Base-by-base conservation (phyloP, 225 moss, liverwort and hornwort species). In the Physcomitrium patens region DNA sequence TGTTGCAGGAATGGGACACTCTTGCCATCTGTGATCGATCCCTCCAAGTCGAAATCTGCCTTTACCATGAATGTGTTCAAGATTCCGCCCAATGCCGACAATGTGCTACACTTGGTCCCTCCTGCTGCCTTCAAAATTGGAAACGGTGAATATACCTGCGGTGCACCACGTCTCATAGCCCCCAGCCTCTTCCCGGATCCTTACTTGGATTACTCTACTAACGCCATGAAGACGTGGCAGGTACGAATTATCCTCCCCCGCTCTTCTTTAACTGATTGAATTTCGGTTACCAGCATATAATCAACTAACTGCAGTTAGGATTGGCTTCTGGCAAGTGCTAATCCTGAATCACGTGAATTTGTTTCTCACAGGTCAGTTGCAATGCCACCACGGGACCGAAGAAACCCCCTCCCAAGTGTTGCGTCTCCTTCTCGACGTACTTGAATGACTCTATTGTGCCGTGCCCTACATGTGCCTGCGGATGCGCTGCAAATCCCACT, bases 1-100 rank as follows among this genome's bases (percentile, higher is more conserved):
- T 95, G 93, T 68, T 95, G 95, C 63, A 68, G 90, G 31, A 95
- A 93, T 10, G 95, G 95, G 1, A 91, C 93, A 1, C 77, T 95
- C 12, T 66, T 93, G 10, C 95, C 95, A 0, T 65, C 61, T 0
- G 52, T 82, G 62, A 79, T 95, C 10, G 87, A 93, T 55, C 93
- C 95, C 10, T 70, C 80, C 1, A 80, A 91, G 65, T 83, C 85
- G 0, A 86, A 89, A 68, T 88, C 91, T 3, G 85, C 85, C 11
- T 95, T 95, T 28, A 80, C 76, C 22, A 83, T 95, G 63, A 44
- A 62, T 2, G 92, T 94, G 1, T 81, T 47, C 65, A 84, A 89
- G 22, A 1, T 86, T 3, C 71, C 84, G 6, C 82, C 83, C 0
- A 1, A 80, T 0, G 60, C 24, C 5, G 61, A 28, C 4, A 69